These are phyloP conservation scores for Coccomyxa sp. DNA, from an alignment of 139 green algal species.

Conservation along the genomic window DNA sequence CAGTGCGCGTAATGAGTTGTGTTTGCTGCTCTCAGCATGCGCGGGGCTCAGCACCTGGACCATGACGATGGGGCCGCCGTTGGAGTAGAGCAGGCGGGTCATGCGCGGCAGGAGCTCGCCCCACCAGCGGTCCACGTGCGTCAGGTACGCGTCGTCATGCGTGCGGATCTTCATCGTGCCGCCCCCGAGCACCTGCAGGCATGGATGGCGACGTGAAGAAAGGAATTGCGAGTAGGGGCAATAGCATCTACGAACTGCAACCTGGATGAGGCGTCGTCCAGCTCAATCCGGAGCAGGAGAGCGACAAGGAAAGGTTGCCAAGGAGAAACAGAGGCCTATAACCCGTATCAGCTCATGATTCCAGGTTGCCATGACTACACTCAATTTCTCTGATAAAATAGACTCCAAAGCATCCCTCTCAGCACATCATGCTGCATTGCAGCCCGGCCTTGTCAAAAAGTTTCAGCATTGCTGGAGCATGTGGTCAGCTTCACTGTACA, in stretches of 20 bases:
- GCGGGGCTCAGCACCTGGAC: conserved; percentile 47
- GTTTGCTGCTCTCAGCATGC: no score
- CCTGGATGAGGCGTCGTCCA: background rate
- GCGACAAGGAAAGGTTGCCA: background rate
- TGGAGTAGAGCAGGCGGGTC: conserved; percentile 17
- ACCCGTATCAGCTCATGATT: no score
- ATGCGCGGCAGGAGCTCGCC: conserved; percentile 29
- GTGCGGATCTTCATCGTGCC: conserved; percentile 40
- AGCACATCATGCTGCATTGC: no score
- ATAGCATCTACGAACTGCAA: no score
- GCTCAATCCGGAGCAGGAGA: background rate
- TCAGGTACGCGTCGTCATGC: conserved; percentile 35
- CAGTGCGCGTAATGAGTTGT: no score
- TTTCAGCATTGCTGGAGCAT: background rate
- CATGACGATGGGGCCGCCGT: conserved; percentile 58
- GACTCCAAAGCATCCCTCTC: no score
- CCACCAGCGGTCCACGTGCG: conserved; percentile 50
- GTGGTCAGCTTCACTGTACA: background rate
- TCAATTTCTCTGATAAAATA: no score
- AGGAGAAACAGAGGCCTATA: background rate
- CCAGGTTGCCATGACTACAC: no score
- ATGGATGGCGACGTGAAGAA: background rate
- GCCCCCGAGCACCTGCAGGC: conserved; percentile 25
- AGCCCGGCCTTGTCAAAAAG: no score
- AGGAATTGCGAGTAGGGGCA: background rate